A percentile compares a stretch with the other conserved stretches of the same genome.
Conservation (phyloP, 805 yeast species). For the Barnettozyma pratensis region DNA sequence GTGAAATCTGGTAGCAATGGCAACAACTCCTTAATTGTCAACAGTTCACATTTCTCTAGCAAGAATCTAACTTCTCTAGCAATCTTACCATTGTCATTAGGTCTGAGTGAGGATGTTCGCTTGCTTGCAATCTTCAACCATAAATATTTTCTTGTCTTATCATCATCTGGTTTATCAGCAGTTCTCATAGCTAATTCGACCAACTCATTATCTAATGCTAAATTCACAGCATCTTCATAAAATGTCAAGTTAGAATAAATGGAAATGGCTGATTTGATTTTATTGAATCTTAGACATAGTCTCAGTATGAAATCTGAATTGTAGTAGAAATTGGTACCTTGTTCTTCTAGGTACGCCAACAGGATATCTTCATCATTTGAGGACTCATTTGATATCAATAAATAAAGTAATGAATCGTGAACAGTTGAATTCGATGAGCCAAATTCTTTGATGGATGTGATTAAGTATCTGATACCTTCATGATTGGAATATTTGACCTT, state of each 20-base stretch:
- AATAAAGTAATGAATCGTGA: conserved; percentile 66
- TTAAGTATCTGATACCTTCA: conserved; percentile 62
- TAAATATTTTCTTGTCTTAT: conserved; percentile 54
- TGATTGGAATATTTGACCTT: conserved; percentile 43
- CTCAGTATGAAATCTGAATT: conserved; percentile 75
- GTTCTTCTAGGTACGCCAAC: conserved; percentile 43
- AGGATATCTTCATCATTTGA: conserved; percentile 39
- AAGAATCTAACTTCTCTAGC: conserved; percentile 29
- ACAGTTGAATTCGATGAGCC: conserved; percentile 42
- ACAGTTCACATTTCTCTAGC: conserved; percentile 39
- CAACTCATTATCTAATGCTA: conserved; percentile 62
- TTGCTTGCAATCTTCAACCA: conserved; percentile 59
- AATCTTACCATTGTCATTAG: conserved; percentile 26
- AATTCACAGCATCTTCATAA: conserved; percentile 73
- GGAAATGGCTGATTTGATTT: conserved; percentile 61
- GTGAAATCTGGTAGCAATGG: conserved; percentile 83
- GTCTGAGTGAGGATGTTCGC: conserved; percentile 23
- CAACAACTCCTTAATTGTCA: conserved; percentile 74
- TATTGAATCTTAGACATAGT: conserved; percentile 56
- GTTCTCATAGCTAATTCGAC: conserved; percentile 52
- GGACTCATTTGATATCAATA: conserved; percentile 42
- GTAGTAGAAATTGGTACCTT: conserved; percentile 37
- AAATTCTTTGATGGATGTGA: conserved; percentile 43
- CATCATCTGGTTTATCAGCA: conserved; percentile 51
- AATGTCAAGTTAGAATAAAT: conserved; percentile 64